These are phyloP conservation scores for Kurtzmaniella quercitrusa DNA, from an alignment of 1,139 yeast genomes.

Conservation along the genomic window DNA sequence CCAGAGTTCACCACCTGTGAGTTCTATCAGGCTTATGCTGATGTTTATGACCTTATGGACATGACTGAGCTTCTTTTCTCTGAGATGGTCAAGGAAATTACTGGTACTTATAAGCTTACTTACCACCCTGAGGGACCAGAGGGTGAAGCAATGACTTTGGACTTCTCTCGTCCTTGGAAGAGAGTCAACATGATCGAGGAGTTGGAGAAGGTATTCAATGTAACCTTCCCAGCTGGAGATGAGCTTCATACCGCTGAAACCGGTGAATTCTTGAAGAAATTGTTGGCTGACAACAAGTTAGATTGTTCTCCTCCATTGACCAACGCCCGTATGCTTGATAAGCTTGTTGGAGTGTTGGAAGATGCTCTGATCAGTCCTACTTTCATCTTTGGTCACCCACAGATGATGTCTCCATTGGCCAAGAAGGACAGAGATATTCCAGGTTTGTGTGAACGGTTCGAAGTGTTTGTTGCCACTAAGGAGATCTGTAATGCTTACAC, in stretches of 20 bases:
- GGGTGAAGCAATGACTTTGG: slow-evolving; percentile 71
- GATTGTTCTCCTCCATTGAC: slow-evolving; percentile 97
- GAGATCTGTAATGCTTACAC: slow-evolving; percentile 98
- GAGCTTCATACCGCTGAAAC: slow-evolving; percentile 92
- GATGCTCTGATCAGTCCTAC: slow-evolving; percentile 95
- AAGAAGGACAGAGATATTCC: slow-evolving; percentile 89
- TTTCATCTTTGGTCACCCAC: slow-evolving; percentile 97
- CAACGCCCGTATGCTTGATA: slow-evolving; percentile 98
- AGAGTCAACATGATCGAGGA: slow-evolving; percentile 96
- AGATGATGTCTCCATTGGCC: slow-evolving; percentile 99
- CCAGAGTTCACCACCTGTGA: slow-evolving; percentile 98
- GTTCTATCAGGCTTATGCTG: slow-evolving; percentile 93
- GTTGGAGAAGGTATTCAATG: slow-evolving; percentile 80
- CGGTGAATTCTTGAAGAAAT: slow-evolving; percentile 79
- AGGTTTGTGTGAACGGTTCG: slow-evolving; percentile 97
- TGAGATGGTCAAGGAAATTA: slow-evolving; percentile 94
- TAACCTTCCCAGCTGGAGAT: slow-evolving; percentile 93
- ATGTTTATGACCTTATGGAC: slow-evolving; percentile 93
- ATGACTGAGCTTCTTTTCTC: slow-evolving; percentile 91
- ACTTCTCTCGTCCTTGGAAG: slow-evolving; percentile 97
- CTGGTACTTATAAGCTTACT: slow-evolving; percentile 78
- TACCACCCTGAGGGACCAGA: slow-evolving; percentile 93
- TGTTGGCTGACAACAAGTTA: slow-evolving; percentile 73
- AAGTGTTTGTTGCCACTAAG: slow-evolving; percentile 97
- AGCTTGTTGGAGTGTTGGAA: slow-evolving; percentile 92